Percentiles rank a stretch among this genome's conserved stretches.
These are phyloP conservation scores for Ascocoryne sarcoides DNA, from an alignment of 2,329 filamentous ascomycete genomes.

Conservation along the genomic window DNA sequence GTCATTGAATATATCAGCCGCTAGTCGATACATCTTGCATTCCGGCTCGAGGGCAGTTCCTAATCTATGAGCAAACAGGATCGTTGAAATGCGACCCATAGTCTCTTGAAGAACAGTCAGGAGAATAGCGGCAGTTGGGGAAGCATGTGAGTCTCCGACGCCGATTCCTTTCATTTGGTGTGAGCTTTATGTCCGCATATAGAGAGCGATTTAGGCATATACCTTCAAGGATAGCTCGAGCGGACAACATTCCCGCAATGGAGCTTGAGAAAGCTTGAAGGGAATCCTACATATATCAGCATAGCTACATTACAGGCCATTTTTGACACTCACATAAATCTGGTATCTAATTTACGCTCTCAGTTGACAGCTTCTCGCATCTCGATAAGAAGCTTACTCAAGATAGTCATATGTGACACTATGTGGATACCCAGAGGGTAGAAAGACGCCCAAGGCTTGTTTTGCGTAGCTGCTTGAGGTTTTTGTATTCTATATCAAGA, in stretches of 20 bases:
- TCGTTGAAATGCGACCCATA: slow-evolving; percentile 57
- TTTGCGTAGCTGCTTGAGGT: slow-evolving; percentile 20
- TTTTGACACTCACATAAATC: slow-evolving; percentile 52
- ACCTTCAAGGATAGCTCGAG: slow-evolving; percentile 60
- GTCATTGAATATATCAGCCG: slow-evolving; percentile 65
- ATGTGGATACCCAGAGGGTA: slow-evolving; percentile 60
- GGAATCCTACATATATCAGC: slow-evolving; percentile 44
- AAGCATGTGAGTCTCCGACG: slow-evolving; percentile 56
- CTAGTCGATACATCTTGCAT: slow-evolving; percentile 63
- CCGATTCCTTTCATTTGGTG: slow-evolving; percentile 43
- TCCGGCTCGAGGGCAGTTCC: slow-evolving; percentile 61
- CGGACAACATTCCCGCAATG: slow-evolving; percentile 55
- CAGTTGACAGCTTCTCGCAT: not conserved
- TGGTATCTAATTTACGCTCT: slow-evolving; percentile 43
- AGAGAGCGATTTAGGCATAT: slow-evolving; percentile 2
- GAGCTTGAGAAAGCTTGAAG: slow-evolving; percentile 58
- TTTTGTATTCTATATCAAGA: slow-evolving; percentile 15
- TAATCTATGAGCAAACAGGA: slow-evolving; percentile 59
- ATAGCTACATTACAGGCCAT: too few species aligned
- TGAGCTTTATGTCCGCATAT: not conserved
- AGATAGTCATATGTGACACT: slow-evolving; percentile 65
- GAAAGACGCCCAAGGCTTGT: slow-evolving; percentile 48
- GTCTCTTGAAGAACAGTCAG: slow-evolving; percentile 58
- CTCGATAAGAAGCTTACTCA: slow-evolving; percentile 36
- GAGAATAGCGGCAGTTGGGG: slow-evolving; percentile 56